Base-by-base conservation (phyloP, 2,329 filamentous ascomycete genomes). In the Coniella vitis region DNA sequence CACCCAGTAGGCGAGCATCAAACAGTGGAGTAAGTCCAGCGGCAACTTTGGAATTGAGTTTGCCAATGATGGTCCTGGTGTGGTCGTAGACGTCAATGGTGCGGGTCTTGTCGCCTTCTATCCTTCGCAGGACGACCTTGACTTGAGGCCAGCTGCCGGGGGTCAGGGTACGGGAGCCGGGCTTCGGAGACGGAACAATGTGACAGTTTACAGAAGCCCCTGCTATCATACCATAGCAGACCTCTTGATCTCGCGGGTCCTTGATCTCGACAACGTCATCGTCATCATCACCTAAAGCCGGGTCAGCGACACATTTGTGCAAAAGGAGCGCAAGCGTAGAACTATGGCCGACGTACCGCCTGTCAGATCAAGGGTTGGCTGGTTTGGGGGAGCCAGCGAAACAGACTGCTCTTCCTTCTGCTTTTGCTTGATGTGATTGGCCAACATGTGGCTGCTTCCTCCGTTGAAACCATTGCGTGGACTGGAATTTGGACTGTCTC, bases 191-290 rank as follows among this genome's bases (percentile, higher is more conserved):
- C 1, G 88, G 89, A 2, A 91, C 79, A 32, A 72, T 69, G 58
- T 80, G 75, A 53, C 84, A 85, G 54, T 83, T 81, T 37, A 93
- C 71, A 47, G 71, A 78, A 2, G 82, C 78, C 16, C 75, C 76
- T 47, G 88, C 82, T 17, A 94, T 67, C 67, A 86, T 85, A 37
- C 89, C 89, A 60, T 87, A 90, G 66, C 88, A 94, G 3, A 94
- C 84, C 59, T 88, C 81, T 60, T 87, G 79, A 17, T 82, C 75
- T 40, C 72, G 76, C 25, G 80, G 73, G 48, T 86, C 76, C 37
- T 75, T 73, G 13, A 82, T 64, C 32, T 81, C 69, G 5, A 76
- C 66, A 4, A 81, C 60, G 9, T 85, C 79, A 21, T 81, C 78
- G 38, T 86, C 83, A 16, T 71, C 73, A 20, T 52, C 63, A 55